Evolutionary conservation across 148 eudicot species (phyloP).

Genomic region (Arctostaphylos glauca): DNA sequence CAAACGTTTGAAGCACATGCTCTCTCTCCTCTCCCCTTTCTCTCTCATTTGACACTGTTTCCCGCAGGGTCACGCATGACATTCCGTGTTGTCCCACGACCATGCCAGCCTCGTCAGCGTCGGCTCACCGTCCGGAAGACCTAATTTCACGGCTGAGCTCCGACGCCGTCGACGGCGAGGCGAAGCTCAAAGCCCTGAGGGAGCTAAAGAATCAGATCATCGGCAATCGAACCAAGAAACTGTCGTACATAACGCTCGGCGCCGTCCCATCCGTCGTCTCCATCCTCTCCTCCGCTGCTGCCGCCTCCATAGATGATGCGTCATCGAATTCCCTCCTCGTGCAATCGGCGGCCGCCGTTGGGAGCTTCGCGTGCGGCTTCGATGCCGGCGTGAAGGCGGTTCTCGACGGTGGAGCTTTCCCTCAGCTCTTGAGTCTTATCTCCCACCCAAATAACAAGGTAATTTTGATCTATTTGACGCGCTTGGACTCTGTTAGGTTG

Average conservation of each 20-base stretch:
- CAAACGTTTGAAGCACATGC: neutral
- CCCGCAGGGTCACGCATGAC: constrained; percentile 19
- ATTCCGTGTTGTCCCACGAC: constrained; percentile 29
- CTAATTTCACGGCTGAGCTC: constrained; percentile 56
- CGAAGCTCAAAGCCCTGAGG: constrained; percentile 68
- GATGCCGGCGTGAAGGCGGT: constrained; percentile 89
- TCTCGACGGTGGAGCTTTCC: constrained; percentile 70
- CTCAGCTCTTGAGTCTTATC: constrained; percentile 50
- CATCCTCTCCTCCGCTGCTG: constrained; percentile 39
- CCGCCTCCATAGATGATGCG: constrained; percentile 15
- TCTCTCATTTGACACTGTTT: neutral
- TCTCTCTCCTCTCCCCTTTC: neutral
- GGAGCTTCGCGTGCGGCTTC: constrained; percentile 96
- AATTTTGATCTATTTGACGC: neutral
- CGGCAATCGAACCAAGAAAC: constrained; percentile 89
- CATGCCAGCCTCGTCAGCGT: constrained; percentile 56
- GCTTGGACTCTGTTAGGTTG: neutral
- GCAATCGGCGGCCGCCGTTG: constrained; percentile 71
- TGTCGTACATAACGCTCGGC: constrained; percentile 66
- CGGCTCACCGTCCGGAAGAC: constrained; percentile 52
- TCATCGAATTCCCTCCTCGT: constrained; percentile 31
- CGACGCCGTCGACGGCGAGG: constrained; percentile 30
- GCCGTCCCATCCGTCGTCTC: constrained; percentile 70
- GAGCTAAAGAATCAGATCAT: constrained; percentile 92
- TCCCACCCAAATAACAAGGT: constrained; percentile 66